Evolutionary conservation across 202 grass and related monocot species (phyloP).

Genomic region (Thinopyrum obtusiflorum): DNA sequence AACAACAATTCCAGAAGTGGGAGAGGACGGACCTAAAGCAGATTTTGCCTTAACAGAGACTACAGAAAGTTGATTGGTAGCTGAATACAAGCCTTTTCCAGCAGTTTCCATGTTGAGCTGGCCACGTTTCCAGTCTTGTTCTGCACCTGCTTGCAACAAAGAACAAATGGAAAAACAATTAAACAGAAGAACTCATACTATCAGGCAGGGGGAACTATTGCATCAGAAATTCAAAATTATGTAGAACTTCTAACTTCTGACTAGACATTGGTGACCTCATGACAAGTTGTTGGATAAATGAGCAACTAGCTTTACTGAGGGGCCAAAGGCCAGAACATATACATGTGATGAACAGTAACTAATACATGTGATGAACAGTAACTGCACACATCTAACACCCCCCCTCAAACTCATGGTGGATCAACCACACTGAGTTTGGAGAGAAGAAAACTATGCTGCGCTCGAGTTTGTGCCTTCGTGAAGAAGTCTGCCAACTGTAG

Average conservation of each 20-base stretch:
- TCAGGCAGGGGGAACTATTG: constrained; percentile 18
- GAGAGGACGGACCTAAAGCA: constrained; percentile 63
- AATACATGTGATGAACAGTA: too few species aligned
- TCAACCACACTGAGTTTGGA: too few species aligned
- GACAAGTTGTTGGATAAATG: too few species aligned
- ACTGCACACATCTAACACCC: too few species aligned
- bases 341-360: too few species aligned
- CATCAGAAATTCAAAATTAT: background rate
- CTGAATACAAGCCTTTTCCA: constrained; percentile 74
- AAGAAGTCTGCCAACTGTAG: too few species aligned
- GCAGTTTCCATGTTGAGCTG: constrained; percentile 85
- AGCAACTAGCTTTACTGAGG: too few species aligned
- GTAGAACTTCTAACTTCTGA: constrained; percentile 14
- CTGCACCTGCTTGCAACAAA: constrained; percentile 69
- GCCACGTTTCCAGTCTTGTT: constrained; percentile 85
- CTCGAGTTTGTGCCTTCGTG: too few species aligned
- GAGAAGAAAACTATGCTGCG: too few species aligned
- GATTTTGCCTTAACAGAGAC: constrained; percentile 69
- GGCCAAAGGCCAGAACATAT: too few species aligned
- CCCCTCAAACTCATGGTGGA: too few species aligned
- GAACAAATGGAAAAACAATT: constrained; percentile 20
- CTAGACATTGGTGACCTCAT: background rate
- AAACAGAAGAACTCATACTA: constrained; percentile 21
- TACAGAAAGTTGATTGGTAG: constrained; percentile 67
- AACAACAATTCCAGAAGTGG: constrained; percentile 14